Evolutionary conservation across 108 stramenopile species (phyloP).

Genomic region (Epithemia pelagica): DNA sequence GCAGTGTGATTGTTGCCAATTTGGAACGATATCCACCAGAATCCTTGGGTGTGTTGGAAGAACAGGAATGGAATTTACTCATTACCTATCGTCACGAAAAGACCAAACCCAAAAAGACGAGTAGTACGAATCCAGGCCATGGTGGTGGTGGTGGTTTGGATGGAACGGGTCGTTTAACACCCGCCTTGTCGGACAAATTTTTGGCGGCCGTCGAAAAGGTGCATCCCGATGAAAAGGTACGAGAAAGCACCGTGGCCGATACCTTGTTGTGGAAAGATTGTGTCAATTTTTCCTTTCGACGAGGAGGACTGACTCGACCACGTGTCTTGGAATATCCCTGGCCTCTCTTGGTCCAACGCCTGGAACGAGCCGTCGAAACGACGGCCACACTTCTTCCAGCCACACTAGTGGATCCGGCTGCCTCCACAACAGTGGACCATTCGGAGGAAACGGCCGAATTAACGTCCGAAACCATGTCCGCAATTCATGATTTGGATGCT

Average conservation of each 20-base stretch:
- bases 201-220: conserved; percentile 33
- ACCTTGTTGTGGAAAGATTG: conserved; percentile 47
- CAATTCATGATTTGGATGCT: background rate
- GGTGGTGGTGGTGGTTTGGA: conserved; percentile 35
- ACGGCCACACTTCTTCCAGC: background rate
- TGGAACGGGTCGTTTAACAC: conserved; percentile 36
- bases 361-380: conserved; percentile 2
- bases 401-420: background rate
- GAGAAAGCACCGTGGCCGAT: conserved; percentile 30
- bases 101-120: conserved; percentile 22
- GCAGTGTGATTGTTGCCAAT: conserved; percentile 25
- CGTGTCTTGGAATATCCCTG: conserved; percentile 41
- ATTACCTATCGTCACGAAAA: conserved; percentile 23
- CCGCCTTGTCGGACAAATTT: conserved; percentile 35
- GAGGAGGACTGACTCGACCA: conserved; percentile 39
- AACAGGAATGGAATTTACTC: conserved; percentile 39
- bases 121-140: background rate
- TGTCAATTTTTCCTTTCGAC: conserved; percentile 37
- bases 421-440: background rate
- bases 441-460: background rate
- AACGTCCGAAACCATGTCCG: background rate
- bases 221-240: conserved; percentile 29
- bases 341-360: conserved; percentile 30
- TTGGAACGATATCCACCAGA: conserved; percentile 48
- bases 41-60: conserved; percentile 29